phyloP scores from a whole-genome alignment of 352 stramenopile species.

The Thraustochytrium striatum region DNA sequence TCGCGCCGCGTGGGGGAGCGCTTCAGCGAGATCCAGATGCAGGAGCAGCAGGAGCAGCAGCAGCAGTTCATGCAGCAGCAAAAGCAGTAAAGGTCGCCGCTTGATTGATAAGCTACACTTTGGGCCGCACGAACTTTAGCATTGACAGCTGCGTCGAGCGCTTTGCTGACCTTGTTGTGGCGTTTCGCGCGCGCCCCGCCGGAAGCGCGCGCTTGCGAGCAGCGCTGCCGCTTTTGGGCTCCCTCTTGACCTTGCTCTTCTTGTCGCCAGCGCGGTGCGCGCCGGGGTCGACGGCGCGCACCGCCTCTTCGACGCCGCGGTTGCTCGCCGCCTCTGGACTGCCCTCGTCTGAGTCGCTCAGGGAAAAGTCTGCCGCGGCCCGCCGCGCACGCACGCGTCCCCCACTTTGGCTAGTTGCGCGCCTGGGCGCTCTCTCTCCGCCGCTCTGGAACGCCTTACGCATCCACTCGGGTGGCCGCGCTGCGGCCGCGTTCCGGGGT shows the following conservation, averaged over 20 bases:
- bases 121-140: not conserved
- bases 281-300: not conserved
- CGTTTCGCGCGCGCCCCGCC: not conserved
- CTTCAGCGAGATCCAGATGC: slow-evolving; percentile 51
- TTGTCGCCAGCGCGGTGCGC: not conserved
- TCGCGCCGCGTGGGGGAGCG: slow-evolving; percentile 50
- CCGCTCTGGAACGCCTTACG: too few relatives aligned
- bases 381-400: not conserved
- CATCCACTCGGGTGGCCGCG: not conserved
- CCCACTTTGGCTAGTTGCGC: not conserved
- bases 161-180: not conserved
- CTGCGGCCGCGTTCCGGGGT: not conserved
- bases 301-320: not conserved
- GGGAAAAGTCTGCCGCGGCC: too few relatives aligned
- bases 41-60: slow-evolving; percentile 49
- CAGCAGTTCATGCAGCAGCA: not conserved
- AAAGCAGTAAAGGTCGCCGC: not conserved
- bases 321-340: not conserved
- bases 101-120: not conserved
- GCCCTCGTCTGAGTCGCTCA: too few relatives aligned
- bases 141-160: not conserved
- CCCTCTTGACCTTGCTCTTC: not conserved
- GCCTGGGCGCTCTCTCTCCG: too few relatives aligned
- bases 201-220: too few relatives aligned
- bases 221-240: too few relatives aligned